Evolutionary conservation across 2,329 filamentous ascomycete genomes (phyloP).

Genomic region (Fusarium beomiforme): DNA sequence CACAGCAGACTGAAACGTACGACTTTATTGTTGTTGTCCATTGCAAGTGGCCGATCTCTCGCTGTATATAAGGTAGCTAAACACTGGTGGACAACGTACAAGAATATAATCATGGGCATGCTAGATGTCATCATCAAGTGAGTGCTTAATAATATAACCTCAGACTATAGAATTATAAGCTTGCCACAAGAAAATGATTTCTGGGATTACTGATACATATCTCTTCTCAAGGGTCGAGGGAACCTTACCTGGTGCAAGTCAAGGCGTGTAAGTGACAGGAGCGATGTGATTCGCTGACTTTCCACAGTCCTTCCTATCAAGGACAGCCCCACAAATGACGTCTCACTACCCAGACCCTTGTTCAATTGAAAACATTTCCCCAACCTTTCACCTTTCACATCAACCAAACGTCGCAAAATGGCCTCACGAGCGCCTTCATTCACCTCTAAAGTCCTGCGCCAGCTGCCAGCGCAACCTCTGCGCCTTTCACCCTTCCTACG

Average conservation of each 20-base stretch:
- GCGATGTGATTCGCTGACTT: slow-evolving; percentile 29
- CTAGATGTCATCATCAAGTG: not conserved
- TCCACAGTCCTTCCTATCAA: slow-evolving; percentile 18
- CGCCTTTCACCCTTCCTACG: slow-evolving; percentile 28
- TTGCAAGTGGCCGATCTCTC: not conserved
- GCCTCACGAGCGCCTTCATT: slow-evolving; percentile 41
- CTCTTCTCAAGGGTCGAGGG: too few species aligned
- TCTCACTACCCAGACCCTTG: slow-evolving; percentile 23
- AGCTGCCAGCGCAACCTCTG: slow-evolving; percentile 24
- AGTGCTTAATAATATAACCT: not conserved
- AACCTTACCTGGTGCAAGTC: not conserved
- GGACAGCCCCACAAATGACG: slow-evolving; percentile 35
- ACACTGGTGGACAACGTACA: not conserved
- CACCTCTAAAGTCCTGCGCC: slow-evolving; percentile 29
- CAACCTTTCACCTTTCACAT: slow-evolving; percentile 2
- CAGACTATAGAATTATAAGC: not conserved
- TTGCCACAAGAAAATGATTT: not conserved
- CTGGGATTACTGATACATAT: not conserved
- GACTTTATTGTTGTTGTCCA: not conserved
- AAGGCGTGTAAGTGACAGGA: slow-evolving; percentile 22
- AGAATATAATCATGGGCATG: not conserved
- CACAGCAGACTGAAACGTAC: not conserved
- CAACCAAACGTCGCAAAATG: slow-evolving; percentile 37
- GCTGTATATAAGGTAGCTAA: not conserved
- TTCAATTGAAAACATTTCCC: slow-evolving; percentile 33